A percentile compares a stretch with the other conserved stretches of the same genome.
phyloP scores from a whole-genome alignment of 139 green algal species.

The Edaphochlamys debaryana region DNA sequence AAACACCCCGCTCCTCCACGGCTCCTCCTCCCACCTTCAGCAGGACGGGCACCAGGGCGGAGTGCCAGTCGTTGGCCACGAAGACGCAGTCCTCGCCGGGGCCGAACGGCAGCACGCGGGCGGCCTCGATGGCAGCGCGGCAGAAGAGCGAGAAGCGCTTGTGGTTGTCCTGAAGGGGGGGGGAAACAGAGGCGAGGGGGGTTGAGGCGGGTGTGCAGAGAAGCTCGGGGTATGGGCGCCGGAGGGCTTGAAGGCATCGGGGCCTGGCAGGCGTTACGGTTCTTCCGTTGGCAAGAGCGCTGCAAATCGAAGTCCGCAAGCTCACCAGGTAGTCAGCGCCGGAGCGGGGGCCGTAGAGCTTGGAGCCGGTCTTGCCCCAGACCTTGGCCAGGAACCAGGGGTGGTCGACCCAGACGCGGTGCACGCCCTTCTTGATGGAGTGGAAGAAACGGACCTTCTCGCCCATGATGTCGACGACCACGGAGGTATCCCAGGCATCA shows the following conservation, averaged over 20 bases:
- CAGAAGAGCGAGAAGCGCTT: slow-evolving; percentile 97
- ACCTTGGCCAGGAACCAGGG: slow-evolving; percentile 96
- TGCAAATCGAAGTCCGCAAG: too few species aligned
- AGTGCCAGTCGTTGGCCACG: slow-evolving; percentile 96
- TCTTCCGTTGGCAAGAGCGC: too few species aligned
- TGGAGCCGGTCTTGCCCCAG: slow-evolving; percentile 95
- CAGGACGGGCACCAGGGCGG: slow-evolving; percentile 86
- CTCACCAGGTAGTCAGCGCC: slow-evolving; percentile 87
- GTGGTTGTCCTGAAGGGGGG: slow-evolving; percentile 86
- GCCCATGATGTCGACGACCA: slow-evolving; percentile 82
- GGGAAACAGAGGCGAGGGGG: neutral
- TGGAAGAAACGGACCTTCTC: slow-evolving; percentile 98
- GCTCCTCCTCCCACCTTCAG: too few species aligned
- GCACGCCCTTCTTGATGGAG: slow-evolving; percentile 94
- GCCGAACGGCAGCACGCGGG: slow-evolving; percentile 82
- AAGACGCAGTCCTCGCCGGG: slow-evolving; percentile 93
- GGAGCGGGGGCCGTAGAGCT: slow-evolving; percentile 94
- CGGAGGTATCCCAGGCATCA: slow-evolving; percentile 95
- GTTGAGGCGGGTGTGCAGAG: too few species aligned
- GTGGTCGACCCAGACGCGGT: slow-evolving; percentile 98
- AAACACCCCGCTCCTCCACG: too few species aligned
- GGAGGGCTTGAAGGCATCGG: too few species aligned
- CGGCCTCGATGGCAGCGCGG: slow-evolving; percentile 85
- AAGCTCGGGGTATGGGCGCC: too few species aligned
- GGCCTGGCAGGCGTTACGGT: too few species aligned